phyloP scores from a whole-genome alignment of 805 yeast genomes.

The Lipomyces orientalis region DNA sequence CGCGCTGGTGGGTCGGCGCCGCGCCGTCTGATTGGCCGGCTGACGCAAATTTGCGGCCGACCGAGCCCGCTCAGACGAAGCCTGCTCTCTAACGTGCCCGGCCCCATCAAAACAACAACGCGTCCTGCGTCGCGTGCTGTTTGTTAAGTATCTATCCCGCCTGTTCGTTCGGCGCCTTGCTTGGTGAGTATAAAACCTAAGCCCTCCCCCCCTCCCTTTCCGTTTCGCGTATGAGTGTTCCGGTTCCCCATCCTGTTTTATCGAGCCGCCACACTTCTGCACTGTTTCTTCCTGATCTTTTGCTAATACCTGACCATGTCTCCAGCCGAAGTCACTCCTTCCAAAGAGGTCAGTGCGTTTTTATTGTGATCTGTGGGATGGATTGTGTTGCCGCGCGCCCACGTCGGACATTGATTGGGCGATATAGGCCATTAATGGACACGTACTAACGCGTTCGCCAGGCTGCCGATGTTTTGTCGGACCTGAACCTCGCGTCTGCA shows the following conservation, averaged over 20 bases:
- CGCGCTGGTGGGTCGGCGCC: constrained; percentile 12
- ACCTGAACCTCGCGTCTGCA: constrained; percentile 30
- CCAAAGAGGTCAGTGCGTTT: constrained; percentile 30
- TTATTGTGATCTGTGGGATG: neutral
- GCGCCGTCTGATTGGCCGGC: constrained; percentile 19
- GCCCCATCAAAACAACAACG: neutral
- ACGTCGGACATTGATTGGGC: neutral
- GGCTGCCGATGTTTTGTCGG: constrained; percentile 36
- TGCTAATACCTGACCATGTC: constrained; percentile 18
- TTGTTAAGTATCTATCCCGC: constrained; percentile 11
- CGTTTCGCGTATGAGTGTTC: neutral
- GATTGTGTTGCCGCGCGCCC: neutral
- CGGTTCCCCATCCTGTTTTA: no score
- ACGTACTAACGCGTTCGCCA: neutral
- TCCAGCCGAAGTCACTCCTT: constrained; percentile 32
- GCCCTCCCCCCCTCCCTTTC: neutral
- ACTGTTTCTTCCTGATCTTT: neutral
- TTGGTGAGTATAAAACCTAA: neutral
- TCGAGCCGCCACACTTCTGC: neutral
- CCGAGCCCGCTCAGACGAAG: neutral
- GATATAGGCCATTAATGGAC: neutral
- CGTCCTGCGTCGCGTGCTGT: constrained; percentile 3
- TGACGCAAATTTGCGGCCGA: constrained; percentile 17
- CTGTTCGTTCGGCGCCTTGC: constrained; percentile 3
- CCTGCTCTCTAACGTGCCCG: constrained; percentile 7